Evolutionary conservation across 192 early-diverging fungal species (phyloP).

Genomic region (Coemansia sp.): DNA sequence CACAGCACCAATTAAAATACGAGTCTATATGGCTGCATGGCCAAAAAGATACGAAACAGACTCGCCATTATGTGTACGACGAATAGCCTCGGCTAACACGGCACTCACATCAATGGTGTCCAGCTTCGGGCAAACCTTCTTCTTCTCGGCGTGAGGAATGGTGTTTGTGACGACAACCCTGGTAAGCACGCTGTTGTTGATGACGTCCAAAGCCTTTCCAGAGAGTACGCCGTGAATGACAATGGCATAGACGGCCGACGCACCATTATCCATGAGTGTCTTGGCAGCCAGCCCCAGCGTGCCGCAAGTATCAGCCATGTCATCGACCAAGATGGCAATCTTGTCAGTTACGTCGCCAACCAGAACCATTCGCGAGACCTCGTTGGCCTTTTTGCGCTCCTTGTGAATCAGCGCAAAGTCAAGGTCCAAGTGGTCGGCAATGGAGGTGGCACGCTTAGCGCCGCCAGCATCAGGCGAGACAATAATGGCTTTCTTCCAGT

Average conservation of each 20-base stretch:
- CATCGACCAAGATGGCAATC: constrained; percentile 93
- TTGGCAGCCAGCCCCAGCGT: constrained; percentile 89
- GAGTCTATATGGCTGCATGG: constrained; percentile 33
- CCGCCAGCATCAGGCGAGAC: constrained; percentile 98
- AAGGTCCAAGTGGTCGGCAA: constrained; percentile 90
- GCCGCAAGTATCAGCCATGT: constrained; percentile 96
- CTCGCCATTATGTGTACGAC: constrained; percentile 72
- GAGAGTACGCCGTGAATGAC: constrained; percentile 94
- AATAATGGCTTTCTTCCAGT: constrained; percentile 88
- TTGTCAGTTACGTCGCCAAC: constrained; percentile 92
- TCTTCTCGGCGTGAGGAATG: constrained; percentile 80
- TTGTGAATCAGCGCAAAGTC: constrained; percentile 99
- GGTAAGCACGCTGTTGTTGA: constrained; percentile 73
- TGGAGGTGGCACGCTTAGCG: constrained; percentile 91
- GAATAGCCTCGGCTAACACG: constrained; percentile 76
- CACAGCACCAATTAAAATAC: not conserved
- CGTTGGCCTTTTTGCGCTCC: constrained; percentile 89
- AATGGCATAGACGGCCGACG: constrained; percentile 90
- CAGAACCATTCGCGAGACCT: constrained; percentile 89
- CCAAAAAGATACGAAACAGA: constrained; percentile 67
- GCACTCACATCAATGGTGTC: constrained; percentile 81
- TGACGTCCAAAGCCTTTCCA: constrained; percentile 89
- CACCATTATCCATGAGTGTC: constrained; percentile 87
- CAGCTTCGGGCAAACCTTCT: constrained; percentile 73
- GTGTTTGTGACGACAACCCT: constrained; percentile 82